phyloP scores from a whole-genome alignment of 73 alveolate genomes.

The Effrenium voratum region DNA sequence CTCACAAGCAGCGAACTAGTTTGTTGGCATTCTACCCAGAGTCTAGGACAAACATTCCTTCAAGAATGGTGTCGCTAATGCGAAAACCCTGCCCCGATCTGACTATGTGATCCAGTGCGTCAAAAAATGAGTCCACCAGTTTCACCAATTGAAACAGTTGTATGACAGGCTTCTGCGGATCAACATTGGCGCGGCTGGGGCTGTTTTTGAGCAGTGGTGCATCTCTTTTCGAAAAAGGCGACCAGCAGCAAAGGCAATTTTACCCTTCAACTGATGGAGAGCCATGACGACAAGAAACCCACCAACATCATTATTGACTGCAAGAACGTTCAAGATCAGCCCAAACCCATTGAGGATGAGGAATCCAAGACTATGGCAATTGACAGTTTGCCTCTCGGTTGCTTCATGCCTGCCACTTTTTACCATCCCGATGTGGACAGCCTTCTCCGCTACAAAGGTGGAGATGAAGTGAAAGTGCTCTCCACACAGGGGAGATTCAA shows the following conservation, averaged over 20 bases:
- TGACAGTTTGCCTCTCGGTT: neutral
- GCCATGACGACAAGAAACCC: neutral
- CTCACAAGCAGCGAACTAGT: neutral
- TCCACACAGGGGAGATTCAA: neutral
- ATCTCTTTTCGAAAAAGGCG: slow-evolving; percentile 6
- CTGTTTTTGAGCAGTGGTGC: slow-evolving; percentile 37
- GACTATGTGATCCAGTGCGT: slow-evolving; percentile 29
- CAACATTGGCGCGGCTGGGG: slow-evolving; percentile 27
- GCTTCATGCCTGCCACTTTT: neutral
- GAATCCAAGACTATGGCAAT: neutral
- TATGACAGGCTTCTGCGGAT: neutral
- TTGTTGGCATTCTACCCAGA: slow-evolving; percentile 9
- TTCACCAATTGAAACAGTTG: neutral
- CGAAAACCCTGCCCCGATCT: neutral
- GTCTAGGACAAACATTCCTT: neutral
- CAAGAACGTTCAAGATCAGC: neutral
- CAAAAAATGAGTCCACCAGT: neutral
- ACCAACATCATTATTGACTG: neutral
- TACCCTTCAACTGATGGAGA: neutral
- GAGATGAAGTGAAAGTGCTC: neutral
- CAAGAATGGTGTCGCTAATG: slow-evolving; percentile 11
- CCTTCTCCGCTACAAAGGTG: neutral
- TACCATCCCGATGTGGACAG: neutral
- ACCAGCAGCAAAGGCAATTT: neutral
- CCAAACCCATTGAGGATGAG: neutral